Percentiles rank a stretch among this genome's conserved stretches.
phyloP scores from a whole-genome alignment of 257 asterid genomes.

The Oldenlandia corymbosa region DNA sequence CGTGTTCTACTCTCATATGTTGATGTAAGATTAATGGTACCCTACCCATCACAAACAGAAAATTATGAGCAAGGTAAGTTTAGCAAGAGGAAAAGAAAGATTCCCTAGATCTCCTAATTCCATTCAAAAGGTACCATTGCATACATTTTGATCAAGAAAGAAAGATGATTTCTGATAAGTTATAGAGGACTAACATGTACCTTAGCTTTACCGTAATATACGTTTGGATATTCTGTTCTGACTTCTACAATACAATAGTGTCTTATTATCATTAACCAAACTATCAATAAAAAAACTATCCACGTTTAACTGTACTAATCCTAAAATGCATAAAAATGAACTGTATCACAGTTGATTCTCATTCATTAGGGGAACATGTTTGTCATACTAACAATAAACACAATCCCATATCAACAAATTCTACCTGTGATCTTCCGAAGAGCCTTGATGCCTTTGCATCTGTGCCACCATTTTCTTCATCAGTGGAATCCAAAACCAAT shows the following conservation, averaged over 20 bases:
- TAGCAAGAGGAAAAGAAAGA: too few relatives aligned
- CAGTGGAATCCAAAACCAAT: conserved; percentile 34
- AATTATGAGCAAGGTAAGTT: neutral
- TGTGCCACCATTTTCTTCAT: conserved; percentile 49
- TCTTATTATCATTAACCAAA: too few relatives aligned
- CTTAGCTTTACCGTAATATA: neutral
- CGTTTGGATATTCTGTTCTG: too few relatives aligned
- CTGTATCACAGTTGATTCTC: too few relatives aligned
- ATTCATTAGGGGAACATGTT: too few relatives aligned
- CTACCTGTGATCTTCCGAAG: conserved; percentile 79
- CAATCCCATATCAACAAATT: neutral
- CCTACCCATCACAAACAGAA: conserved; percentile 65
- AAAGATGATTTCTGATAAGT: neutral
- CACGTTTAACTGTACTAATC: too few relatives aligned
- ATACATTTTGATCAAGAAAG: neutral
- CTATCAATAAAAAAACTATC: too few relatives aligned
- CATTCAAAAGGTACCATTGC: neutral
- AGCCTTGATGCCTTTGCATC: conserved; percentile 58
- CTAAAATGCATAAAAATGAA: too few relatives aligned
- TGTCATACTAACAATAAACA: neutral
- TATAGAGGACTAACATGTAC: neutral
- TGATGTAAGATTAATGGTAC: conserved; percentile 70
- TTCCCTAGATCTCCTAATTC: too few relatives aligned
- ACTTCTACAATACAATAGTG: too few relatives aligned
- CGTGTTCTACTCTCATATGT: conserved; percentile 74